phyloP scores from a whole-genome alignment of 306 rosid genomes.

The Geum urbanum region DNA sequence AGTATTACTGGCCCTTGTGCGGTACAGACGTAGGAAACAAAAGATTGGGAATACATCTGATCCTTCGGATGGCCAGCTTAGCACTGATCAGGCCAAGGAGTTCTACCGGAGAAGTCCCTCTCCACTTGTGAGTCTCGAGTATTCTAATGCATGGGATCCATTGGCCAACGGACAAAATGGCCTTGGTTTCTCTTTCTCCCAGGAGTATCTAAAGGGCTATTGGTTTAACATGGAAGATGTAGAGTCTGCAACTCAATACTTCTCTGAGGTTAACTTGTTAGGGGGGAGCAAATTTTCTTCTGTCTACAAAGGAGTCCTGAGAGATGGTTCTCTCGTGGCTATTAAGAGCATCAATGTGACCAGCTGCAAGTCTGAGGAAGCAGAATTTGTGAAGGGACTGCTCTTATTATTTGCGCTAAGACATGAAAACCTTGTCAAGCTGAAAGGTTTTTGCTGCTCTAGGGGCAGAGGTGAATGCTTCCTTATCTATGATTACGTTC shows the following conservation, averaged over 20 bases:
- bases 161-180: slow-evolving; percentile 44
- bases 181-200: slow-evolving; percentile 44
- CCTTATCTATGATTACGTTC: slow-evolving; percentile 74
- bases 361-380: slow-evolving; percentile 84
- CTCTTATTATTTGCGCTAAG: slow-evolving; percentile 55
- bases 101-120: slow-evolving; percentile 58
- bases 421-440: slow-evolving; percentile 67
- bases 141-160: slow-evolving; percentile 72
- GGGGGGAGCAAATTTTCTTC: slow-evolving; percentile 76
- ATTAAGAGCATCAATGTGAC: slow-evolving; percentile 60
- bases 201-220: slow-evolving; percentile 39
- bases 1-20: slow-evolving; percentile 38
- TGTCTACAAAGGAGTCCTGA: slow-evolving; percentile 70
- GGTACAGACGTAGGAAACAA: slow-evolving; percentile 65
- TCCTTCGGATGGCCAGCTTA: slow-evolving; percentile 51
- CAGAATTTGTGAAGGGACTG: slow-evolving; percentile 70
- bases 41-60: slow-evolving; percentile 51
- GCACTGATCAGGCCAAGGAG: slow-evolving; percentile 65
- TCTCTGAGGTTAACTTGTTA: slow-evolving; percentile 67
- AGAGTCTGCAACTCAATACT: slow-evolving; percentile 84
- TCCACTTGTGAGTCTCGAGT: slow-evolving; percentile 76
- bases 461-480: slow-evolving; percentile 83
- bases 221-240: slow-evolving; percentile 84
- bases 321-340: slow-evolving; percentile 86
- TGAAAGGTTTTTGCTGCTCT: slow-evolving; percentile 96